Conservation (phyloP, 202 grass and related monocot genomes). For the Cymbopogon flexuosus region DNA sequence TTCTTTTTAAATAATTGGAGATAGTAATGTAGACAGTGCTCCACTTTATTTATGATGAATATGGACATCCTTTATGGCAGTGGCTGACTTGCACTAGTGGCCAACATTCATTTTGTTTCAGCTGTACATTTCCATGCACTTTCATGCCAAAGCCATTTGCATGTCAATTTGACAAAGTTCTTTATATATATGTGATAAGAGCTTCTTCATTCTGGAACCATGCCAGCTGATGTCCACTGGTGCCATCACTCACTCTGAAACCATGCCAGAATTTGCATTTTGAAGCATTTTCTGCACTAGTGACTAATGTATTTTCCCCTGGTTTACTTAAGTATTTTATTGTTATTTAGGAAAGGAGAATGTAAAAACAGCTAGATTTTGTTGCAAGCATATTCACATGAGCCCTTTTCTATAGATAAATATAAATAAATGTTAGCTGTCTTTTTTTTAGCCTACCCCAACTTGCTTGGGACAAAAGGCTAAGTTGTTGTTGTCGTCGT, state of each 20-base stretch:
- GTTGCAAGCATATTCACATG: conserved; percentile 3
- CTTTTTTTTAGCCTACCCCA: not conserved
- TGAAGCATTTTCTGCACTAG: not conserved
- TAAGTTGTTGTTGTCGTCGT: not conserved
- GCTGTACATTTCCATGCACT: not conserved
- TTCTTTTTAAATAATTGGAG: not conserved
- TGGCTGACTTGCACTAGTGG: not conserved
- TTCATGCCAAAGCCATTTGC: not conserved
- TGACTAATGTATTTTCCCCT: not conserved
- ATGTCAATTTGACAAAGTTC: conserved; percentile 2
- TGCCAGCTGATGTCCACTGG: not conserved
- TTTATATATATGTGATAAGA: conserved; percentile 1
- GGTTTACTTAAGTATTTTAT: not conserved
- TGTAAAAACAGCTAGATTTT: not conserved
- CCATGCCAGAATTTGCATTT: not conserved
- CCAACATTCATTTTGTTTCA: conserved; percentile 6
- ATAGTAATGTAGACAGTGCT: not conserved
- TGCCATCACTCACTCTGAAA: not conserved
- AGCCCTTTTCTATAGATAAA: not conserved
- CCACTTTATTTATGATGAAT: not conserved
- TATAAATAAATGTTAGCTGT: not conserved
- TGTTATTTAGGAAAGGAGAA: not conserved
- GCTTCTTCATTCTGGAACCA: conserved; percentile 5
- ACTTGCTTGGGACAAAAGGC: too few species aligned
- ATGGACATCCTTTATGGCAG: not conserved